Evolutionary conservation across 2,329 filamentous ascomycete species (phyloP), one percentile per base, ranked within the genome.

Genomic region (Spiromastix sp.): DNA sequence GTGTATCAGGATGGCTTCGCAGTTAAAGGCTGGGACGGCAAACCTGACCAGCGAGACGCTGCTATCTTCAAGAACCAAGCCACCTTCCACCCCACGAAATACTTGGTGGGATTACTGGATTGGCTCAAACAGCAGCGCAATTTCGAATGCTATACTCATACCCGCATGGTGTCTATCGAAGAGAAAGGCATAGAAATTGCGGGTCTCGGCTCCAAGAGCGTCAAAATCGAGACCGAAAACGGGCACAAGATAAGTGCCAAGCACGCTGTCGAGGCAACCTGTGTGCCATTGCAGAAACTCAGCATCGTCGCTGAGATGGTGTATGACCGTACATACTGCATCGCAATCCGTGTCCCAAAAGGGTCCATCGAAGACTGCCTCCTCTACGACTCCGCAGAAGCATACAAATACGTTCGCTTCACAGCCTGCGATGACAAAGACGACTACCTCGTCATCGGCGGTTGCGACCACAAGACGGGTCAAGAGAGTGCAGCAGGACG

Each of bases 381-480:
- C 2, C 51, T 76, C 28, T 74, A 75, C 46, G 70, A 76, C 49
- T 59, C 62, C 1, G 68, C 65, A 1, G 70, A 74, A 16, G 53
- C 49, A 16, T 75, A 76, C 60, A 70, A 72, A 45, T 76, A 76
- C 41, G 52, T 71, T 2, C 66, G 71, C 1, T 48, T 74, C 8
- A 74, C 71, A 0, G 55, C 50, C 0, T 73, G 71, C 46, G 70
- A 75, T 36, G 62, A 67, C 0, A 52, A 66, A 36, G 52, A 72
- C 28, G 71, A 74, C 43, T 75, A 74, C 48, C 48, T 76, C 32
- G 55, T 77, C 4, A 61, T 74, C 4, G 72, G 71, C 5, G 72
- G 72, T 2, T 66, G 67, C 33, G 72, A 75, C 44, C 72, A 76
- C 56, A 71, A 72, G 47, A 70, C 74, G n/a, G 71, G 71, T 0